phyloP scores from a whole-genome alignment of 345 rosid species.

The Eucalyptus shirleyi region DNA sequence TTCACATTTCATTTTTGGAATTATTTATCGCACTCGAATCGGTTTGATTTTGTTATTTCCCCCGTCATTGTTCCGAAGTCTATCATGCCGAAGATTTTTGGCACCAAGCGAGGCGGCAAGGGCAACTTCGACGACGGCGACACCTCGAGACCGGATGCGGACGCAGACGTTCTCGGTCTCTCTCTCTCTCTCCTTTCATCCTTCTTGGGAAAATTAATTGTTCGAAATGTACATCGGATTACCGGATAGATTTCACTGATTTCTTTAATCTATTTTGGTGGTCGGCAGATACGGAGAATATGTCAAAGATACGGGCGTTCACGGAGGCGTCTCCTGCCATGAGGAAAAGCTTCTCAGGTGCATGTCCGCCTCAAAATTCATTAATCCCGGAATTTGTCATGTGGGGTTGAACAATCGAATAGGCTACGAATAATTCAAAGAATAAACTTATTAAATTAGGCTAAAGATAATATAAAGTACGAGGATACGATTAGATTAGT shows the following conservation, averaged over 20 bases:
- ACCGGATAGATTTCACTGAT: neutral
- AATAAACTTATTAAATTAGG: neutral
- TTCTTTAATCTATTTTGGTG: neutral
- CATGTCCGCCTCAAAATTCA: neutral
- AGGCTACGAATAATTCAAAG: neutral
- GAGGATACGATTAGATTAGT: neutral
- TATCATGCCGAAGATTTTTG: constrained; percentile 61
- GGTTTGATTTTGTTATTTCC: neutral
- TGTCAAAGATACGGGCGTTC: constrained; percentile 22
- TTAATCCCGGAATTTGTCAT: neutral
- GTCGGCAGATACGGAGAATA: constrained; percentile 31
- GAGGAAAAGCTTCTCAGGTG: constrained; percentile 71
- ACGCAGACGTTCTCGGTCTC: constrained; percentile 17
- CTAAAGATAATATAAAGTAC: neutral
- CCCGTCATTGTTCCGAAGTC: constrained; percentile 11
- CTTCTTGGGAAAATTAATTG: neutral
- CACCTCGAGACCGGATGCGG: constrained; percentile 2
- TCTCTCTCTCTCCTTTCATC: neutral
- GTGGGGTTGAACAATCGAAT: neutral
- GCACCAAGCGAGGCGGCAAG: constrained; percentile 36
- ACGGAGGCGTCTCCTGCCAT: constrained; percentile 31
- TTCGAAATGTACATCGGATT: neutral
- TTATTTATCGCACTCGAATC: neutral
- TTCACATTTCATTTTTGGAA: neutral
- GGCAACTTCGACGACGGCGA: constrained; percentile 14